Evolutionary conservation across 352 stramenopile species (phyloP), one percentile per base, ranked within the genome.

Genomic region (Pythium angustatum): DNA sequence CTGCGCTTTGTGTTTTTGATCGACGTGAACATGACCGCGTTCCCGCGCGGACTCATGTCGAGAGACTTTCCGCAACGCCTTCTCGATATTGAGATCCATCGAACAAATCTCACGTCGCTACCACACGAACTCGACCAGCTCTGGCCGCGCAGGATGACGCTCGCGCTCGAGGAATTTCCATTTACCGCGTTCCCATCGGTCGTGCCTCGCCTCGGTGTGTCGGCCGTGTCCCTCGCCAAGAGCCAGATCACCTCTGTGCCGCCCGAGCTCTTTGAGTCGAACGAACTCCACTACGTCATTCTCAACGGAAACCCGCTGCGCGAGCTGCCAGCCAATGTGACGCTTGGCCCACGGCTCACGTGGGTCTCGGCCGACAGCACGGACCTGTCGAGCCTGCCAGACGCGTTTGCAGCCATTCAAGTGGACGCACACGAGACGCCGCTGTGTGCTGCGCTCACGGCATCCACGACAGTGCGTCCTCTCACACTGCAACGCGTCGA

Each of bases 11-110:
- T 85, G 5, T 75, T 63, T 5, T 14, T 85, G 0, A 58, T 78
- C 4, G 53, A 65, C 10, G 66, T 75, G 0, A 48, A 69, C 6
- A 68, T 87, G 53, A 40, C 24, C 5, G 26, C 30, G 6, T 66
- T 89, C 27, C 78, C 78, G 4, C 43, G 48, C 1, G 79, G 73
- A 1, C 56, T 87, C 14, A 48, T 75, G n/a, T 65, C 73, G 5
- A 28, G 12, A 0, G 56, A 74, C 57, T 85, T 85, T 31, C 74
- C 79, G 1, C 41, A 22, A 0, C 34, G 30, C 0, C 65, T 85
- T 2, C 47, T 50, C 2, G 47, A 81, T 22, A 52, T 87, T 14
- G 68, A 72, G 33, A 66, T 85, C 33, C 63, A n/a, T 3, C 59
- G 62, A 34, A 73, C 63, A 19, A 83, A 81, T 21, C 53, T 88